A percentile compares a stretch with the other conserved stretches of the same genome.
phyloP scores from a whole-genome alignment of 306 rosid genomes.

The Vachellia pachyceras region DNA sequence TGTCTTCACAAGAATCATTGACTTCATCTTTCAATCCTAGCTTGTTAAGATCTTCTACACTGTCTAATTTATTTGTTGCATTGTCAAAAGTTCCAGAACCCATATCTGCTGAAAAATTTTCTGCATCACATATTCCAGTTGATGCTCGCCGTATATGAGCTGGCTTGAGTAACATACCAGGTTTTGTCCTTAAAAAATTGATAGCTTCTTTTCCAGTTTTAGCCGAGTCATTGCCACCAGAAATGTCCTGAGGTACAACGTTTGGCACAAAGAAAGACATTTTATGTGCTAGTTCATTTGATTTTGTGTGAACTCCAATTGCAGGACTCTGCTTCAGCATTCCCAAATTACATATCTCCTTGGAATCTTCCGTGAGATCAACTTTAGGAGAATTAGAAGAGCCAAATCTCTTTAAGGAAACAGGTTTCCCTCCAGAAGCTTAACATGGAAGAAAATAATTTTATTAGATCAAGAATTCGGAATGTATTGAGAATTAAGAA shows the following conservation, averaged over 20 bases:
- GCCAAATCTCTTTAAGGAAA: conserved; percentile 46
- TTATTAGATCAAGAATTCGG: conserved; percentile 38
- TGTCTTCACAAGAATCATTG: conserved; percentile 49
- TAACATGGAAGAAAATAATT: conserved; percentile 42
- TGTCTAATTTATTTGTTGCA: conserved; percentile 37
- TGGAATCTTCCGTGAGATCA: conserved; percentile 47
- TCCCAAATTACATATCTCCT: conserved; percentile 48
- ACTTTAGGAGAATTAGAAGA: conserved; percentile 53
- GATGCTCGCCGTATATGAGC: conserved; percentile 62
- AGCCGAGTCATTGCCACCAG: conserved; percentile 52
- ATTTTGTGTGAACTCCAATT: conserved; percentile 47
- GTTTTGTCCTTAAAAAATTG: conserved; percentile 62
- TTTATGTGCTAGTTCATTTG: conserved; percentile 45
- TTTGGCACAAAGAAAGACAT: conserved; percentile 49
- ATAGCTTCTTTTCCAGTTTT: conserved; percentile 52
- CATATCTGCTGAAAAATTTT: conserved; percentile 44
- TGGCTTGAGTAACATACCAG: conserved; percentile 75
- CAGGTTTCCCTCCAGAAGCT: conserved; percentile 76
- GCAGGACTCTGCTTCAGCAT: conserved; percentile 54
- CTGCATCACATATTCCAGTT: conserved; percentile 55
- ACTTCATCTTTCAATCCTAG: conserved; percentile 40
- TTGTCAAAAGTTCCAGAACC: conserved; percentile 47
- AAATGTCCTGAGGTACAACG: conserved; percentile 56
- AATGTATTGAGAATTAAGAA: conserved; percentile 27
- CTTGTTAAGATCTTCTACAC: conserved; percentile 41